phyloP scores from a whole-genome alignment of 1,139 yeast species.

The Komagataea norvegica region DNA sequence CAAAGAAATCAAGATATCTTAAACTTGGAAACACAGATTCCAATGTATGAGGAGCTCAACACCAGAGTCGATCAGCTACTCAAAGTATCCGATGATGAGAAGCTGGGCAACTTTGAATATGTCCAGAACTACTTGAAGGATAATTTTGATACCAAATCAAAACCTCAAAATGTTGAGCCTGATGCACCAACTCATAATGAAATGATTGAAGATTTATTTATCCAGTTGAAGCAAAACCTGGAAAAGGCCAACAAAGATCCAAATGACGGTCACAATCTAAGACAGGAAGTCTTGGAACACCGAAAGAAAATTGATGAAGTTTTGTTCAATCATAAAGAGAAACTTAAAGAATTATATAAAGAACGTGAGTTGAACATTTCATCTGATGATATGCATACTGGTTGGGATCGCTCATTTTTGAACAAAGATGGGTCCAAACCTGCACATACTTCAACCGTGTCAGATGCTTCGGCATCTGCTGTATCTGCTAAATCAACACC shows the following conservation, averaged over 20 bases:
- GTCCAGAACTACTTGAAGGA: constrained; percentile 42
- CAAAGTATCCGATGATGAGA: constrained; percentile 36
- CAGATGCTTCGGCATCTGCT: not conserved
- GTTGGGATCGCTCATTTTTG: constrained; percentile 80
- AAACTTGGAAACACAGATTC: constrained; percentile 64
- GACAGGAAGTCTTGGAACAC: constrained; percentile 49
- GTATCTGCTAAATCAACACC: constrained; percentile 4
- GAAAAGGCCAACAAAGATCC: constrained; percentile 45
- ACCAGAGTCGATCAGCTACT: constrained; percentile 65
- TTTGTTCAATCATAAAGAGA: constrained; percentile 52
- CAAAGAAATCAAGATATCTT: constrained; percentile 75
- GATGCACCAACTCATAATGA: constrained; percentile 82
- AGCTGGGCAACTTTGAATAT: constrained; percentile 36
- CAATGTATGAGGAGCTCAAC: constrained; percentile 75
- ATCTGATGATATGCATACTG: constrained; percentile 90
- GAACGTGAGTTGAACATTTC: constrained; percentile 76
- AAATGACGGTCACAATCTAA: constrained; percentile 39
- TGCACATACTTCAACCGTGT: not conserved
- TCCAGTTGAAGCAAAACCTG: constrained; percentile 60
- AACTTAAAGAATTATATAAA: constrained; percentile 58
- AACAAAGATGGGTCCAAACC: constrained; percentile 40
- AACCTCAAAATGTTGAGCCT: constrained; percentile 49
- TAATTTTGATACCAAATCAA: constrained; percentile 53
- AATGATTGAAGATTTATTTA: constrained; percentile 85
- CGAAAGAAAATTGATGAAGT: constrained; percentile 64